phyloP scores from a whole-genome alignment of 352 stramenopile genomes.

The Globisporangium nodosum region DNA sequence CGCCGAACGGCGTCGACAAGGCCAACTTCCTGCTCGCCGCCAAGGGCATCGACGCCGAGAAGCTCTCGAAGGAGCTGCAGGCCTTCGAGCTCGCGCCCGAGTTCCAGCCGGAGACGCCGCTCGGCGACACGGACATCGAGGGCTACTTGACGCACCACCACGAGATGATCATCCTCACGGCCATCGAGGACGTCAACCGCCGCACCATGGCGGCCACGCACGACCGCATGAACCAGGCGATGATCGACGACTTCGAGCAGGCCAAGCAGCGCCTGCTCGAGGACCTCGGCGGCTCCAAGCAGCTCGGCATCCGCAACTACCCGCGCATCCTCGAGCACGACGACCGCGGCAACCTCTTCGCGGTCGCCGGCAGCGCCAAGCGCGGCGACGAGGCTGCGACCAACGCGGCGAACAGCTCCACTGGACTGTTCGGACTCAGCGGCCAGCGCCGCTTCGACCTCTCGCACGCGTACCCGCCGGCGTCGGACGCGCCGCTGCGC shows the following conservation, averaged over 20 bases:
- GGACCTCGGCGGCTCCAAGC: slow-evolving; percentile 56
- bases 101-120: slow-evolving; percentile 74
- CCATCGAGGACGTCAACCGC: slow-evolving; percentile 83
- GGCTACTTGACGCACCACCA: slow-evolving; percentile 87
- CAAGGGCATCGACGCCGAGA: slow-evolving; percentile 85
- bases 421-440: slow-evolving; percentile 37
- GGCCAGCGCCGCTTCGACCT: slow-evolving; percentile 53
- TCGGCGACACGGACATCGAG: slow-evolving; percentile 83
- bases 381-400: slow-evolving; percentile 9
- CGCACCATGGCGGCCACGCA: slow-evolving; percentile 76
- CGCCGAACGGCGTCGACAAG: slow-evolving; percentile 43
- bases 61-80: slow-evolving; percentile 78
- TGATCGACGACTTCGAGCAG: slow-evolving; percentile 83
- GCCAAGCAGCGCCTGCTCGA: slow-evolving; percentile 74
- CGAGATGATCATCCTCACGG: slow-evolving; percentile 89
- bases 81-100: slow-evolving; percentile 70
- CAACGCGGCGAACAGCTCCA: slow-evolving; percentile 11
- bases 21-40: slow-evolving; percentile 81
- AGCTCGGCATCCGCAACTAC: slow-evolving; percentile 70
- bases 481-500: slow-evolving; percentile 29
- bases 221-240: slow-evolving; percentile 79
- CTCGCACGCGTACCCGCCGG: slow-evolving; percentile 19
- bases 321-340: slow-evolving; percentile 44
- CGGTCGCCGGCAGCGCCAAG: slow-evolving; percentile 27
- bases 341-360: slow-evolving; percentile 45